A percentile compares a stretch with the other conserved stretches of the same genome.
These are phyloP conservation scores for Alternaria angustiovoidea DNA, from an alignment of 2,329 filamentous ascomycete species.

Conservation along the genomic window DNA sequence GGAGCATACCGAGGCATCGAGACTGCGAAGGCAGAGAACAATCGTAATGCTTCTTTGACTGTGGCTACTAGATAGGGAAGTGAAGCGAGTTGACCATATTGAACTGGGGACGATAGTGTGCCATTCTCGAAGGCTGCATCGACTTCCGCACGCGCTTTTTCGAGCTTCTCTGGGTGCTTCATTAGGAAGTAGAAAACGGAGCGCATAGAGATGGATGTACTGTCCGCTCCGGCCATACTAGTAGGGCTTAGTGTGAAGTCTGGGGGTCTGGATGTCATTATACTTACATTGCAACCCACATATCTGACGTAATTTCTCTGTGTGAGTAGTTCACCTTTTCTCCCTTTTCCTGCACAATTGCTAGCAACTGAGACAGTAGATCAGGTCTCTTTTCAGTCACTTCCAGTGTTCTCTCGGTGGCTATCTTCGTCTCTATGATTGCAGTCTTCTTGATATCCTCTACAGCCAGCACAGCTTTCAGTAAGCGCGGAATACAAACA, in stretches of 20 bases:
- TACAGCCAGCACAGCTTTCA: slow-evolving; percentile 30
- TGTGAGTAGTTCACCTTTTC: slow-evolving; percentile 40
- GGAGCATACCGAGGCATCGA: slow-evolving; percentile 77
- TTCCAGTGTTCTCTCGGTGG: slow-evolving; percentile 19
- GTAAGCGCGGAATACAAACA: slow-evolving; percentile 29
- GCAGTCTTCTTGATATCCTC: slow-evolving; percentile 26
- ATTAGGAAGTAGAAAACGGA: slow-evolving; percentile 52
- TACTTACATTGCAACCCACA: slow-evolving; percentile 42
- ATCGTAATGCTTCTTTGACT: slow-evolving; percentile 77
- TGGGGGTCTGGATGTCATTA: not conserved
- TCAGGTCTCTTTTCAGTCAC: slow-evolving; percentile 34
- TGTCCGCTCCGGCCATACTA: slow-evolving; percentile 49
- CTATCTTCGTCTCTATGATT: slow-evolving; percentile 21
- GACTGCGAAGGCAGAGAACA: slow-evolving; percentile 76
- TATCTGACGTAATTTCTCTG: slow-evolving; percentile 39
- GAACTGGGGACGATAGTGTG: slow-evolving; percentile 20
- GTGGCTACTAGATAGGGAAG: slow-evolving; percentile 78
- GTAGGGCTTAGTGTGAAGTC: not conserved
- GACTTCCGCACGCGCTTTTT: slow-evolving; percentile 25
- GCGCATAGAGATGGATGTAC: slow-evolving; percentile 46
- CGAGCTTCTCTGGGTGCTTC: slow-evolving; percentile 35
- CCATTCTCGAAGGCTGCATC: slow-evolving; percentile 24
- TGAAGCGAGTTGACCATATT: slow-evolving; percentile 62
- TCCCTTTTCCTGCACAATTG: slow-evolving; percentile 40
- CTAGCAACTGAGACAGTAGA: slow-evolving; percentile 41